Conservation (phyloP, 768 basidiomycete species). For the Tricholoma sp. region DNA sequence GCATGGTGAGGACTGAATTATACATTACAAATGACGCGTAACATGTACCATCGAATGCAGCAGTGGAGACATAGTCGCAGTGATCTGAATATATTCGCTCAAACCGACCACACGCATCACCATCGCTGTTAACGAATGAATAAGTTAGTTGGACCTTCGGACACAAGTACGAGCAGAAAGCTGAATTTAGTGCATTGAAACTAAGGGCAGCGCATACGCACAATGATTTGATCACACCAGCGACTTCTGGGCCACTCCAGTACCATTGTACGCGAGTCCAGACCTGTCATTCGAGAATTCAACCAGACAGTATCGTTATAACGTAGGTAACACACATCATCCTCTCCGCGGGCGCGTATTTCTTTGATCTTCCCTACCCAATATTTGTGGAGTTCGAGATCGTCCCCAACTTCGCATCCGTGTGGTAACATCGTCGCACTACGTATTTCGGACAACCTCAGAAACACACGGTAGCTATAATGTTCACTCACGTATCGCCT, state of each 20-base stretch:
- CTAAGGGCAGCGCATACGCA: constrained; percentile 21
- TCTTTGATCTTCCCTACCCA: constrained; percentile 50
- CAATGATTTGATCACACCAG: constrained; percentile 42
- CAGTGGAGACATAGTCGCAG: constrained; percentile 40
- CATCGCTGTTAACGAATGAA: constrained; percentile 28
- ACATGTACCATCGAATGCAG: constrained; percentile 41
- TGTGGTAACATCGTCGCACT: constrained; percentile 42
- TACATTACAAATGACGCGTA: not conserved
- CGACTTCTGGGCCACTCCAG: constrained; percentile 46
- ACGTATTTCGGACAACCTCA: not conserved
- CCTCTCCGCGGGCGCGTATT: constrained; percentile 31
- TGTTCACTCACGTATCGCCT: constrained; percentile 31
- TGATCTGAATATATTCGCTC: constrained; percentile 49
- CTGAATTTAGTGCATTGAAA: not conserved
- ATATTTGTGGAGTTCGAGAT: constrained; percentile 31
- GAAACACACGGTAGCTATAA: not conserved
- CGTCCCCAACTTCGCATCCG: constrained; percentile 17
- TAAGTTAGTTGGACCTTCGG: not conserved
- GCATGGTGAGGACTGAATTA: not conserved
- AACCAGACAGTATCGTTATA: not conserved
- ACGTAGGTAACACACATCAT: constrained; percentile 20
- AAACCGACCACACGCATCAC: constrained; percentile 33
- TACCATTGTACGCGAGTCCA: constrained; percentile 54
- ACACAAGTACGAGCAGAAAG: not conserved
- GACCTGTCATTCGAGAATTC: constrained; percentile 29